Percentiles rank a stretch among this genome's conserved stretches.
phyloP scores from a whole-genome alignment of 441 rosid species.

The Sinapis alba region DNA sequence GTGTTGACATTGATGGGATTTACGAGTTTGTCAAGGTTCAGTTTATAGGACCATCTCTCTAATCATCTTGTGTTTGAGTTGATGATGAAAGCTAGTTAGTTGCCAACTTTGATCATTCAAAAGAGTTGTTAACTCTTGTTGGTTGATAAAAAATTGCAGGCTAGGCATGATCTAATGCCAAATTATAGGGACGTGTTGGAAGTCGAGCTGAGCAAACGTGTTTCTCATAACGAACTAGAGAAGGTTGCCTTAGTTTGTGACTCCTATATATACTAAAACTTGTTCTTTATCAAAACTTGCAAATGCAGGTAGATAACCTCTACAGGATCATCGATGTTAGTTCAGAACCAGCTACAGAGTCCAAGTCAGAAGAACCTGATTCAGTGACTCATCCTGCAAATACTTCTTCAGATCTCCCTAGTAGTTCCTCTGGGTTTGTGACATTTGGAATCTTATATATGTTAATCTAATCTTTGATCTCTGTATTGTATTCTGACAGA shows the following conservation, averaged over 20 bases:
- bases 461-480: neutral
- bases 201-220: neutral
- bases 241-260: neutral
- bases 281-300: neutral
- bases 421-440: neutral
- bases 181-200: neutral
- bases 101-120: too few species aligned
- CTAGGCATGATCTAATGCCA: neutral
- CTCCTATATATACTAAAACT: too few species aligned
- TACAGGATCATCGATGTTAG: neutral
- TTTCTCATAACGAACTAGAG: neutral
- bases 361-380: neutral
- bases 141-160: neutral
- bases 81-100: too few species aligned
- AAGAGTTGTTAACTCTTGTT: neutral
- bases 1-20: constrained; percentile 49
- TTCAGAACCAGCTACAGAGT: neutral
- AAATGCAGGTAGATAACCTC: neutral
- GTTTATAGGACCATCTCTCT: too few species aligned
- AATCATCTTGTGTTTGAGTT: too few species aligned
- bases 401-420: neutral
- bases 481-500: neutral
- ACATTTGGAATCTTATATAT: neutral
- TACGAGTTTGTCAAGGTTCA: constrained; percentile 41
- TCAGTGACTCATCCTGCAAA: neutral